Conservation (phyloP, 768 basidiomycete genomes). For the Leucocoprinus sp. region DNA sequence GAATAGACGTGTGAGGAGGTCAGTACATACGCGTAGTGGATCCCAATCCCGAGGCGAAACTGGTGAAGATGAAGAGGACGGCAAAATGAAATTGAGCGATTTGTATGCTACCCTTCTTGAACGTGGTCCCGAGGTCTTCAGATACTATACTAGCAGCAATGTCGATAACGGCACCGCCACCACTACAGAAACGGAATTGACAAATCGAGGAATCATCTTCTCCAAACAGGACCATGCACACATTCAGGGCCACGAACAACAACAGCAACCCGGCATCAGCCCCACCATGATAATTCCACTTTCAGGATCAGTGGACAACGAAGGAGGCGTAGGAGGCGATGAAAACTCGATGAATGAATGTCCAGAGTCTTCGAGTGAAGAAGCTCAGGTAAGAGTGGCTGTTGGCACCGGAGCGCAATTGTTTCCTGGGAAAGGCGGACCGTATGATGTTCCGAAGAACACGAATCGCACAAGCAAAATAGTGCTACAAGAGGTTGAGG, state of each 20-base stretch:
- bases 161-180: neutral
- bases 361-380: neutral
- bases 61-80: conserved; percentile 10
- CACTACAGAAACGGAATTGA: neutral
- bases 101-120: conserved; percentile 18
- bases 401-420: conserved; percentile 28
- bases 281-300: conserved; percentile 12
- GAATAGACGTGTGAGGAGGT: conserved; percentile 9
- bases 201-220: conserved; percentile 21
- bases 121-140: neutral
- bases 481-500: conserved; percentile 15
- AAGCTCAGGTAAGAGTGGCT: conserved; percentile 24
- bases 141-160: neutral
- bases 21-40: neutral
- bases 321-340: conserved; percentile 5
- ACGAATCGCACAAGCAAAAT: conserved; percentile 12
- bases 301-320: conserved; percentile 15
- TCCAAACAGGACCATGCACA: neutral
- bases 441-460: conserved; percentile 18
- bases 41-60: neutral
- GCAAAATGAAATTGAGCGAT: conserved; percentile 12
- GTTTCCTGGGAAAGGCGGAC: conserved; percentile 25
- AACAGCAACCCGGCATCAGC: neutral
- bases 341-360: too few relatives aligned
- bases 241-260: neutral